A percentile compares a stretch with the other conserved stretches of the same genome.
Evolutionary conservation across 1,284 basidiomycete species (phyloP).

Genomic region (Retiboletus fuscus): DNA sequence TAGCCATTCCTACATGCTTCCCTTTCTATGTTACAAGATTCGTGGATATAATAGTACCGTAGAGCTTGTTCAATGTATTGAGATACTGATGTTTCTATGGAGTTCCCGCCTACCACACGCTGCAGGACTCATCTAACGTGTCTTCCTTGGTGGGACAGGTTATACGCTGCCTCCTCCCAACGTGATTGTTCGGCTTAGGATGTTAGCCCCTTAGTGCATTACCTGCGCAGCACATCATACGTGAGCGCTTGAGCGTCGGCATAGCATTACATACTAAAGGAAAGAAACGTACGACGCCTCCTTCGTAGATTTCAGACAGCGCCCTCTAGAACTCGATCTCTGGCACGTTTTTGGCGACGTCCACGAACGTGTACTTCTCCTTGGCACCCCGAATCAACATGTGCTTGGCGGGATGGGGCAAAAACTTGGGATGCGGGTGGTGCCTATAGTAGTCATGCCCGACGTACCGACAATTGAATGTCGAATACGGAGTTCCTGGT

Average conservation of each 20-base stretch:
- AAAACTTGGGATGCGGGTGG: conserved; percentile 80
- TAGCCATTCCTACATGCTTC: too few relatives aligned
- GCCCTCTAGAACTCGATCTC: conserved; percentile 90
- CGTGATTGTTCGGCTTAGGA: too few relatives aligned
- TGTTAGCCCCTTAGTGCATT: conserved; percentile 88
- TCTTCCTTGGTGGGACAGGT: too few relatives aligned
- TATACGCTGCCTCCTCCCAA: too few relatives aligned
- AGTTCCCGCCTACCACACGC: too few relatives aligned
- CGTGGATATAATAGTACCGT: too few relatives aligned
- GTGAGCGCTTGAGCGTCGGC: conserved; percentile 12
- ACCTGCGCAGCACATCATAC: conserved; percentile 59
- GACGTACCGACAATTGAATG: not conserved
- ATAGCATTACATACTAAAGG: not conserved
- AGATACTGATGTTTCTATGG: too few relatives aligned
- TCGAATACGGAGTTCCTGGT: not conserved
- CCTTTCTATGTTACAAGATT: too few relatives aligned
- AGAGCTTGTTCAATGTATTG: too few relatives aligned
- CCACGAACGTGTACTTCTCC: conserved; percentile 83
- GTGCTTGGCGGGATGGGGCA: conserved; percentile 81
- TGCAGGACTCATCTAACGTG: too few relatives aligned
- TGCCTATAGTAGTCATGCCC: conserved; percentile 63
- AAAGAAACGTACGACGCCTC: conserved; percentile 68
- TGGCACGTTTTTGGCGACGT: conserved; percentile 63
- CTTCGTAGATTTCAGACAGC: conserved; percentile 87
- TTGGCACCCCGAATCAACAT: conserved; percentile 83